Base-by-base conservation (phyloP, 306 rosid species). In the Vachellia pachyceras region DNA sequence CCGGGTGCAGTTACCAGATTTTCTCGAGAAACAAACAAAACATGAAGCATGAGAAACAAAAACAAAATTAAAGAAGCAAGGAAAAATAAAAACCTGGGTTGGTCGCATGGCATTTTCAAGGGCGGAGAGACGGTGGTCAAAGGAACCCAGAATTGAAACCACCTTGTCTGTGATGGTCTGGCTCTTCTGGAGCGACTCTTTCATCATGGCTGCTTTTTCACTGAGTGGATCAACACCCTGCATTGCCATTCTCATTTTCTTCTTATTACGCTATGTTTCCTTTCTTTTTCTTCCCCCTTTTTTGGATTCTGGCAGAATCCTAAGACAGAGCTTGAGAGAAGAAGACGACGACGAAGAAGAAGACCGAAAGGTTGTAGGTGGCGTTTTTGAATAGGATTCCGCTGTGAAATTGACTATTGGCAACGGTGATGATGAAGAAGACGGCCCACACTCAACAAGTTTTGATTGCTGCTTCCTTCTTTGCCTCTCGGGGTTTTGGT, bases 101-200 rank as follows among this genome's bases (percentile, higher is more conserved):
- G 99, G 99, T 23, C 99, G 95, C 99, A 95, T 95, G 89, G 99
- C 99, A 82, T 91, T 89, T 83, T 95, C 99, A 29, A 95, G 98
- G 76, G 94, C 97, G 3, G 99, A 91, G 82, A 95, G 98, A 76
- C 99, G 99, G 87, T 95, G 98, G 77, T 95, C 99, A 54, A 95
- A 95, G 85, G 99, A 95, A 25, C 99, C 98, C 0, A 95, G 97
- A 68, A 93, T 90, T 47, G 99, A 47, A 64, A 95, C 99, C 5
- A 95, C 99, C 76, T 85, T 89, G 77, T 93, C 99, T 0, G 98
- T 89, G 70, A 95, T 95, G 25, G 92, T 92, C 61, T 95, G 97
- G 87, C 99, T 95, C 76, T 90, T 95, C 49, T 86, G 99, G 63
- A 95, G 91, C 8, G 98, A 89, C 80, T 91, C 94, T 69, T 98